Evolutionary conservation across 257 asterid species (phyloP).

Genomic region (Knoxia roxburghii): DNA sequence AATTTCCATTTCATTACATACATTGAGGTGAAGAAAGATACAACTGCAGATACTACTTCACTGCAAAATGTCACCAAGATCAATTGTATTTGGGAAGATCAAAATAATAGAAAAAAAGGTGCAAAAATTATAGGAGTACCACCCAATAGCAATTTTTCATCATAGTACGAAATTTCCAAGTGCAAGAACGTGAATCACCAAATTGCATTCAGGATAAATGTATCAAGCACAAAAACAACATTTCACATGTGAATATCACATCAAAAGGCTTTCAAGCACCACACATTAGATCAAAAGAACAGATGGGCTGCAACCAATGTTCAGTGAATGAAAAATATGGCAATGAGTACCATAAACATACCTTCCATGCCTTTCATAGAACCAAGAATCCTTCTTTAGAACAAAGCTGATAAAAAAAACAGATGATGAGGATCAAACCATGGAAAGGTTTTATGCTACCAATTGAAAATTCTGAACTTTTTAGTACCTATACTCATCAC

Average conservation of each 20-base stretch:
- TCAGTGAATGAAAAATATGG: not conserved
- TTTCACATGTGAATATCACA: not conserved
- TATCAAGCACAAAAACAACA: not conserved
- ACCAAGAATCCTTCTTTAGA: slow-evolving; percentile 64
- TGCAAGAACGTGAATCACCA: no score
- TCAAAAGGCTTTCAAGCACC: not conserved
- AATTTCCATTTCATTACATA: slow-evolving; percentile 68
- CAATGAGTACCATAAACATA: slow-evolving; percentile 22
- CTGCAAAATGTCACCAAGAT: slow-evolving; percentile 29
- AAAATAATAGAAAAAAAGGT: no score
- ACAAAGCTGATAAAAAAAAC: slow-evolving; percentile 63
- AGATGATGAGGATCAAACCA: slow-evolving; percentile 13
- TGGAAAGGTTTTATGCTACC: not conserved
- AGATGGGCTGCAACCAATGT: not conserved
- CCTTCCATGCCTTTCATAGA: slow-evolving; percentile 68
- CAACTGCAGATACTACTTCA: slow-evolving; percentile 59
- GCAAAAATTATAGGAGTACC: no score
- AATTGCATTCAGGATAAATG: not conserved
- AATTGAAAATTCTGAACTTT: slow-evolving; percentile 13
- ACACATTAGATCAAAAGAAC: not conserved
- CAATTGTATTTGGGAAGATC: not conserved
- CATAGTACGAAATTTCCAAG: not conserved
- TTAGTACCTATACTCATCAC: slow-evolving; percentile 80
- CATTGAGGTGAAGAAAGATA: slow-evolving; percentile 66
- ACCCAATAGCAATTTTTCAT: no score